Percentiles rank a stretch among this genome's conserved stretches.
Conservation (phyloP, 257 asterid genomes). For the Rehmannia glutinosa region DNA sequence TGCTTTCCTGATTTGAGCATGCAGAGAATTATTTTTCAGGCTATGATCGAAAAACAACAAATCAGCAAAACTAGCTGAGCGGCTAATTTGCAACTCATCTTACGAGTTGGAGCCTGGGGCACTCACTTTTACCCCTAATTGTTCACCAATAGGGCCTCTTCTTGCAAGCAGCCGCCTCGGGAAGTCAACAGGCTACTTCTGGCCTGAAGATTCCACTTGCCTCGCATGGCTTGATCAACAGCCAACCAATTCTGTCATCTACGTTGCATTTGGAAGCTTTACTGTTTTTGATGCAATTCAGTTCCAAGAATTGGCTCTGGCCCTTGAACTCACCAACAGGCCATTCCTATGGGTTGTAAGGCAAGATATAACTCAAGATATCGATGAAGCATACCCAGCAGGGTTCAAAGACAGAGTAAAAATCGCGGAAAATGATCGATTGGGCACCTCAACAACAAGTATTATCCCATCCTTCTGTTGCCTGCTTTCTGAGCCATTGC, state of each 20-base stretch:
- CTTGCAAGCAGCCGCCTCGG: conserved; percentile 45
- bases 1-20: conserved; percentile 12
- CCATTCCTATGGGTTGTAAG: conserved; percentile 57
- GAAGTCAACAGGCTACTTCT: conserved; percentile 41
- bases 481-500: conserved; percentile 54
- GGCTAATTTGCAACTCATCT: conserved; percentile 49
- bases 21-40: conserved; percentile 17
- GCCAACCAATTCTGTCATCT: conserved; percentile 37
- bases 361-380: conserved; percentile 19
- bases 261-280: conserved; percentile 61
- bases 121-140: background rate
- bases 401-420: conserved; percentile 40
- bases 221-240: conserved; percentile 54
- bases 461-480: conserved; percentile 46
- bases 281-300: conserved; percentile 35
- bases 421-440: conserved; percentile 25
- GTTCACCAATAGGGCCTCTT: conserved; percentile 48
- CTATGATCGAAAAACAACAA: background rate
- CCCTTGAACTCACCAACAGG: conserved; percentile 37
- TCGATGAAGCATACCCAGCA: conserved; percentile 26
- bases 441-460: conserved; percentile 61
- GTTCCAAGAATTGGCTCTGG: conserved; percentile 52
- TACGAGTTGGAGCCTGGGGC: conserved; percentile 44
- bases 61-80: conserved; percentile 26
- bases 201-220: conserved; percentile 48